phyloP scores from a whole-genome alignment of 2,329 filamentous ascomycete species.

The Drechslerella dactyloides region DNA sequence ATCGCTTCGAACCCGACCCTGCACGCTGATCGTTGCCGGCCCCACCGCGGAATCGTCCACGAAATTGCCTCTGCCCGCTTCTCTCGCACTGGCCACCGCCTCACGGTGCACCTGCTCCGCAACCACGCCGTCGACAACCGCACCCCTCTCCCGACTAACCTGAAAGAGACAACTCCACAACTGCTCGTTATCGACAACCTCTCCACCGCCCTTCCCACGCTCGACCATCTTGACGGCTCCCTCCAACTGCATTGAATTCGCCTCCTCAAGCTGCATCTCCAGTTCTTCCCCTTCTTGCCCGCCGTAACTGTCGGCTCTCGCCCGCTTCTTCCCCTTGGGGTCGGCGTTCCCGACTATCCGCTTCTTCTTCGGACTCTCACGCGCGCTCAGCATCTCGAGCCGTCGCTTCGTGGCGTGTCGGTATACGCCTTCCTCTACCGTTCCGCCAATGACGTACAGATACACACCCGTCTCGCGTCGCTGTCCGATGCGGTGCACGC shows the following conservation, averaged over 20 bases:
- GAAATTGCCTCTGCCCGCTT: slow-evolving; percentile 55
- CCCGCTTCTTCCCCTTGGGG: slow-evolving; percentile 31
- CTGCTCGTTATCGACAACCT: slow-evolving; percentile 78
- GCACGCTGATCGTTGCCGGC: slow-evolving; percentile 11
- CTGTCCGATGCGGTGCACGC: slow-evolving; percentile 94
- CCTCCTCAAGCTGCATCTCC: slow-evolving; percentile 74
- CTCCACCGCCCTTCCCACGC: slow-evolving; percentile 74
- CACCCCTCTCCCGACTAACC: slow-evolving; percentile 56
- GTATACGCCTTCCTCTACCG: slow-evolving; percentile 90
- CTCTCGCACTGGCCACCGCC: slow-evolving; percentile 62
- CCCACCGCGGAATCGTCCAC: slow-evolving; percentile 33
- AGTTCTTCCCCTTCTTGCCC: slow-evolving; percentile 60
- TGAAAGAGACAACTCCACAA: slow-evolving; percentile 91
- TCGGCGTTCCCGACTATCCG: slow-evolving; percentile 53
- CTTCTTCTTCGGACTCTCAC: slow-evolving; percentile 51
- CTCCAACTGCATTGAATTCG: slow-evolving; percentile 83
- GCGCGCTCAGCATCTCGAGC: slow-evolving; percentile 27
- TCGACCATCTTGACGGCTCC: slow-evolving; percentile 73
- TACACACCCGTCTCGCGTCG: slow-evolving; percentile 86
- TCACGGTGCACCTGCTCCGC: slow-evolving; percentile 55
- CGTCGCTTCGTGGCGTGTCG: slow-evolving; percentile 72
- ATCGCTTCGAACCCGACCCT: slow-evolving; percentile 6
- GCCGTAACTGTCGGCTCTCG: slow-evolving; percentile 26
- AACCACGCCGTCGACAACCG: slow-evolving; percentile 53
- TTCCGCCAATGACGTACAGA: slow-evolving; percentile 90